Evolutionary conservation across 164 flowering plant genomes (phyloP), one percentile per base, ranked within the genome.

Genomic region (Cinnamomum chago): DNA sequence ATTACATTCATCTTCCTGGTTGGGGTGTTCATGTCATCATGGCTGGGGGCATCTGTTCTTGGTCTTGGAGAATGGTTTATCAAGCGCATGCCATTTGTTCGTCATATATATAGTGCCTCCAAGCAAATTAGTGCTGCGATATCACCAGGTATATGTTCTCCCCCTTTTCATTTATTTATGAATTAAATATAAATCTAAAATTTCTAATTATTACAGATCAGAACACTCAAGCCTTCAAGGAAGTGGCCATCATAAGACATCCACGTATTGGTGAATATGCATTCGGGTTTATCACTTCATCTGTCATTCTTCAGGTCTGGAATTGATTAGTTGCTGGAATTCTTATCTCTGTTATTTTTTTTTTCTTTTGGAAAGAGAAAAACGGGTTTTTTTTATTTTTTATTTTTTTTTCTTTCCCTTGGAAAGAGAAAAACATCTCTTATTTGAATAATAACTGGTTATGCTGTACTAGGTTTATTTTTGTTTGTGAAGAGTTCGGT

Each of bases 261-360:
- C 97, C 97, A 72, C 92, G 92, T 58, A 78, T 92, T 76, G 97
- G 97, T 77, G 97, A 92, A 89, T 92, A 92, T 83, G 97, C 97
- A 62, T 86, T 92, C 83, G 97, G 97, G 67, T 92, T 92, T 84
- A 92, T 92, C 77, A 92, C 97, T 73, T 92, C 97, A 30, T 74
- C 90, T 74, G 90, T 92, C 24, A 66, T 76, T 27, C 88, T 89
- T 58, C 93, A 88, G 90, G 93, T 89, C 15, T 76, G 35, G 35
- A 5, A 30, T 30, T 30, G 35, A 30, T 30, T 30, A 30, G 5
- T 30, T 30, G 35, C 35, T 30, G 47, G 24, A 55, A 12, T 55
- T 55, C 6, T 55, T 55, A 14, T 20, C 58, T 17, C n/a, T 55
- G 6, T 20, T 3, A 15, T 55, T 5, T 55, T 30, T 0, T 5